Evolutionary conservation across 345 rosid species (phyloP), one percentile per base, ranked within the genome.

Genomic region (Eucalyptus regnans): DNA sequence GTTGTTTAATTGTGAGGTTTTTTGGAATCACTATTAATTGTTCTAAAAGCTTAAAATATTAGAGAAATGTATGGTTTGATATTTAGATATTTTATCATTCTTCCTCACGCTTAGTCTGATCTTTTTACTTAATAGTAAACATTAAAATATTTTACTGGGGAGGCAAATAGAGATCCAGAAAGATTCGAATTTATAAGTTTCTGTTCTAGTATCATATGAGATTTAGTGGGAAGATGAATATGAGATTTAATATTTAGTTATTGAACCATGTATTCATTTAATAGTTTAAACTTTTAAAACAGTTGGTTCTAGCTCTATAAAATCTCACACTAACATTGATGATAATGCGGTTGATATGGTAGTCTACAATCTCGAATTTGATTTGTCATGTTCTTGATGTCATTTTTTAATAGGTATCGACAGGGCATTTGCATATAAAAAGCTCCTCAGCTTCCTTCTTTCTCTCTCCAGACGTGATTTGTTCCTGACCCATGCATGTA

Each of bases 1-100:
- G 29, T 10, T 56, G 12, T 56, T 3, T 52, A 52, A 52, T 5
- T 60, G 68, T 60, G n/a, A 60, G 16, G 15, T 60, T 60, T 60
- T 27, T 7, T 60, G 2, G 0, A 12, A 27, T 6, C 0, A 60
- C 16, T 60, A 1, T 27, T 12, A 27, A 60, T 27, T 60, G 0
- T 60, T 27, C 8, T 60, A 60, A 60, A 60, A 60, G 0, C 8
- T 52, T 52, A 52, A 52, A 52, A 3, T 52, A 20, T 52, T 52
- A 20, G 58, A 52, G 0, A 52, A 52, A 52, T 52, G 0, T 52
- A 52, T 52, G 10, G 4, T 52, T 52, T 52, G 25, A 20, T 52
- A 52, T 1, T 60, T 60, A 27, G 27, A 12, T 60, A 60, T 29
- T 27, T 29, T 60, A 60, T 25, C 68, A 60, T 12, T 60, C 7